Evolutionary conservation across 352 stramenopile species (phyloP).

Genomic region (Pythium pyrilobum): DNA sequence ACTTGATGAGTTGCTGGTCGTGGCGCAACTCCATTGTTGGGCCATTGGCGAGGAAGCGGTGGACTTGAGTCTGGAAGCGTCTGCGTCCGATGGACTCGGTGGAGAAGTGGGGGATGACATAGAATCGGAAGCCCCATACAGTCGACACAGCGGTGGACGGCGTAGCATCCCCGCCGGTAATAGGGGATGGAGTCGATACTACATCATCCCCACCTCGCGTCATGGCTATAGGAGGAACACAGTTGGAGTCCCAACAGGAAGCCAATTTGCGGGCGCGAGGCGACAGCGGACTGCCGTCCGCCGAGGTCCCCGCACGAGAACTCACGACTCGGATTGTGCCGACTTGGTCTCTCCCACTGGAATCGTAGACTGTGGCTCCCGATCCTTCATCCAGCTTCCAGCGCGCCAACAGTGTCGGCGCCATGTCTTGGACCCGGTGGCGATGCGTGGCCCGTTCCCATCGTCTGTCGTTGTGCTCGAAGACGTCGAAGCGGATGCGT

Average conservation of each 20-base stretch:
- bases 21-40: slow-evolving; percentile 21
- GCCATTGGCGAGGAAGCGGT: slow-evolving; percentile 4
- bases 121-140: slow-evolving; percentile 69
- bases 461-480: slow-evolving; percentile 34
- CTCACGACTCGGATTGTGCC: not conserved
- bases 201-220: not conserved
- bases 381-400: slow-evolving; percentile 62
- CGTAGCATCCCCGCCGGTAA: not conserved
- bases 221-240: not conserved
- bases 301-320: not conserved
- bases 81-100: slow-evolving; percentile 40
- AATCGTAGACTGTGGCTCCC: slow-evolving; percentile 33
- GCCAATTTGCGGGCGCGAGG: not conserved
- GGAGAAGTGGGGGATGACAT: slow-evolving; percentile 67
- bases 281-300: not conserved
- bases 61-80: slow-evolving; percentile 34
- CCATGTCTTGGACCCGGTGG: slow-evolving; percentile 55
- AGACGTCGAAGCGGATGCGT: slow-evolving; percentile 46
- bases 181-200: not conserved
- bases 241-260: slow-evolving; percentile 18
- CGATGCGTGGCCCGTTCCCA: slow-evolving; percentile 60
- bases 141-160: not conserved
- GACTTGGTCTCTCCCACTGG: slow-evolving; percentile 26
- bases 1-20: slow-evolving; percentile 69
- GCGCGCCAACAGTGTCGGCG: slow-evolving; percentile 38